phyloP scores from a whole-genome alignment of 2,329 filamentous ascomycete genomes.

The Metarhizium anisopliae region DNA sequence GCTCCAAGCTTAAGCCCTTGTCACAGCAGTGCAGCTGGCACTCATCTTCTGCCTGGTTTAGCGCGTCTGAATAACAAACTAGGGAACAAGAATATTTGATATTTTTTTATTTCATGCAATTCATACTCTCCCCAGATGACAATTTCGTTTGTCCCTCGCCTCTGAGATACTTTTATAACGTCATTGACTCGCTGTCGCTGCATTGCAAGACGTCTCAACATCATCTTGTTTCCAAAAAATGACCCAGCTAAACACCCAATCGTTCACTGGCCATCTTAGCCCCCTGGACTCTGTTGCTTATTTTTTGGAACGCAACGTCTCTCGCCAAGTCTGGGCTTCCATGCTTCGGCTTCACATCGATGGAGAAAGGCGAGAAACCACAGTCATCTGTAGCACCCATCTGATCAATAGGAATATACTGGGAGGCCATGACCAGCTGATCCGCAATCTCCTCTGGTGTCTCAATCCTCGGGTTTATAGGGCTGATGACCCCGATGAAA shows the following conservation, averaged over 20 bases:
- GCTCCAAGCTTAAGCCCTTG: too few relatives aligned
- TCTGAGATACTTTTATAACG: too few relatives aligned
- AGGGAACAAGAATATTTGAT: too few relatives aligned
- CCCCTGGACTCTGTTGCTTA: conserved; percentile 5
- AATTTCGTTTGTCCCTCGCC: too few relatives aligned
- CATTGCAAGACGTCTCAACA: too few relatives aligned
- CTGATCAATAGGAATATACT: conserved; percentile 6
- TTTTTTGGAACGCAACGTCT: conserved; percentile 9
- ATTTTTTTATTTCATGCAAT: too few relatives aligned
- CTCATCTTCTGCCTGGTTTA: too few relatives aligned
- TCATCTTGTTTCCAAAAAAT: not conserved
- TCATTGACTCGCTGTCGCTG: too few relatives aligned
- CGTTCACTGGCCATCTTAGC: conserved; percentile 5
- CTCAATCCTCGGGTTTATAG: conserved; percentile 7
- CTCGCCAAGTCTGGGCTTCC: conserved; percentile 8
- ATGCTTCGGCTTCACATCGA: conserved; percentile 8
- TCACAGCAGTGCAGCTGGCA: too few relatives aligned
- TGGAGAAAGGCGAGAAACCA: conserved; percentile 10
- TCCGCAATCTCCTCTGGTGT: conserved; percentile 8
- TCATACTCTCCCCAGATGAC: too few relatives aligned
- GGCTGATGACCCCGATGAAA: conserved; percentile 8
- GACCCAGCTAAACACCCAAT: not conserved
- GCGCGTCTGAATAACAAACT: too few relatives aligned
- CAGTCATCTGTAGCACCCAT: conserved; percentile 9
- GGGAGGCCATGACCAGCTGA: conserved; percentile 5